Base-by-base conservation (phyloP, 306 rosid species). In the Glycine tomentella region DNA sequence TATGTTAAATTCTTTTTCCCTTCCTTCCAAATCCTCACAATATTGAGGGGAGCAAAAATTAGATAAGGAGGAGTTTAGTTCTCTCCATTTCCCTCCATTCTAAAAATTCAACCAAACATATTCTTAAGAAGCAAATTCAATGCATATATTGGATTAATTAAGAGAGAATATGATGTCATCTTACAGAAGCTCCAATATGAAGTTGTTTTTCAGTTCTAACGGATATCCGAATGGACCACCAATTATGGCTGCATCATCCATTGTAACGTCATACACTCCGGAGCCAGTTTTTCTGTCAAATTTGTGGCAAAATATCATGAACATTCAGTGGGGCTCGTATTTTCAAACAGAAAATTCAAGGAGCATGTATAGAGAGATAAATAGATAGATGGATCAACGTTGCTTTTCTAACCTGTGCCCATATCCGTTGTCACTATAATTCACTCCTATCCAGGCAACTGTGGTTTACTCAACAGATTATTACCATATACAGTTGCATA, bases 161-260 rank as follows among this genome's bases (percentile, higher is more conserved):
- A 44, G 3, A 78, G 13, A 78, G 79, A 34, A 17, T 38, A 59
- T 72, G 52, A 80, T 62, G 77, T 67, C 61, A 75, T 82, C 99
- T 87, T 89, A 95, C 99, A 95, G 76, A 63, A 90, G 78, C 87
- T 88, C 91, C 44, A 95, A 83, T 81, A 81, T 70, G 65, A 95
- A 93, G 86, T 86, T 91, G 87, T 87, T 95, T 70, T 69, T 90
- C 69, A 95, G 70, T 73, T 88, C 89, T 36, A 95, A 8, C 14
- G 98, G 99, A 72, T 88, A 89, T 72, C 97, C 98, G 84, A 91
- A 93, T 8, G 92, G 88, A 34, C 97, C 98, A 0, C 93, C 97
- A 36, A 91, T 83, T 82, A 93, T 86, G 67, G 98, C 99, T 17
- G 97, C 98, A 74, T 91, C 98, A 64, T 90, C 97, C 97, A 95